Base-by-base conservation (phyloP, 805 yeast genomes). In the Yarrowia sp. region DNA sequence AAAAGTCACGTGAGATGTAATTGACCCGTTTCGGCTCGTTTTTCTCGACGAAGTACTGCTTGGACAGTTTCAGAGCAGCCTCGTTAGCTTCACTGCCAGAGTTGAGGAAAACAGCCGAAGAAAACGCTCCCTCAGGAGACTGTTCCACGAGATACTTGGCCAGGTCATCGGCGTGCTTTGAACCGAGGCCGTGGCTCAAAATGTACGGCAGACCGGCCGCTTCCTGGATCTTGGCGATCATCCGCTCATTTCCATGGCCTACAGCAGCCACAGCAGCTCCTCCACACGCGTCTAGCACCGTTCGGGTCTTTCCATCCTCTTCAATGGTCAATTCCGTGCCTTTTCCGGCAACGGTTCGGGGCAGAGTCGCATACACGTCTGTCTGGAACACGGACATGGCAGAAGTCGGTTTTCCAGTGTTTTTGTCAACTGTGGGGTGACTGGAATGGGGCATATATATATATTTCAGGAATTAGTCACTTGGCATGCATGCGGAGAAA, bases 71-170 rank as follows among this genome's bases (percentile, higher is more conserved):
- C 72, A 86, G 75, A 15, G 87, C 87, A 60, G 86, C 86, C 72
- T 85, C 89, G 70, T 84, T 85, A 60, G 88, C 87, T 73, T 85
- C 89, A 40, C 87, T 83, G 68, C 90, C 90, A 1, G 61, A 55
- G 36, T 39, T 39, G 61, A 55, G 38, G 9, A 55, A 55, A 2
- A 55, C 14, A 8, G 46, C 61, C 6, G 24, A 15, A 15, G 24
- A 10, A 17, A 55, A 55, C 1, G 61, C 2, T 9, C 61, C 61
- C 46, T 55, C 34, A 1, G 61, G 61, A n/a, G 61, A 55, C 61
- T 55, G 46, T 6, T 55, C 46, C 0, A 55, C 61, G 15, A 55
- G 34, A 7, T 15, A 55, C 61, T 55, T 20, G 14, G 61, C 61
- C 12, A 55, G 46, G 2, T 55, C 61, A 15, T 55, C 61, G 3